Base-by-base conservation (phyloP, 2,329 filamentous ascomycete species). In the Aspergillus ibericus region DNA sequence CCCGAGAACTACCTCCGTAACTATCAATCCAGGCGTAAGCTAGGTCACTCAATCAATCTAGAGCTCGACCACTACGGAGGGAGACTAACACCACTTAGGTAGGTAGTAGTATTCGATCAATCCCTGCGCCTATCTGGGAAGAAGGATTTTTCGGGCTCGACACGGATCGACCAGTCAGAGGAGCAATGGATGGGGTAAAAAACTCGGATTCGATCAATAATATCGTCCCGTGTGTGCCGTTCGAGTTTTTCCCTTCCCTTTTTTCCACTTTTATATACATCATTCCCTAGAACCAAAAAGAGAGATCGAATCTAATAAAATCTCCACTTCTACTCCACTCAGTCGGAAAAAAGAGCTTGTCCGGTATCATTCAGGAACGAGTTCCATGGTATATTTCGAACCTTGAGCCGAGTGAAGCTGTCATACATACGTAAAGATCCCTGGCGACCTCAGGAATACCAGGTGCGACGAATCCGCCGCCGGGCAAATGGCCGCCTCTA, bases 271-370 rank as follows among this genome's bases (percentile, higher is more conserved):
- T 50, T 49, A 54, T 56, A 66, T 66, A 59, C 61, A 64, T 66
- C 58, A 58, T 58, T 60, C 56, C 40, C 49, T 58, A 64, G 42
- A 57, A 51, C 53, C 49, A 54, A 62, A 66, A 65, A 66, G 63
- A 59, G 56, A 70, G 70, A 73, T 73, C 70, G 70, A 66, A 66
- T 64, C 70, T 68, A 70, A 70, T 60, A 55, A 56, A 58, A 61
- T 61, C 64, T 67, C 69, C 69, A 70, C 70, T 66, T 52, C 20
- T 34, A 56, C 66, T 69, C 66, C 69, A 70, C 68, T 61, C 20
- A 55, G 59, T 71, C 71, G 70, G 70, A 68, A 71, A 69, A 72
- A 69, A 65, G 63, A 69, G 63, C 63, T 70, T 66, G 59, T 68
- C 61, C 61, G 60, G 59, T 59, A 64, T 56, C 58, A 40, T 36